Percentiles rank a stretch among this genome's conserved stretches.
Conservation (phyloP, 1,284 basidiomycete genomes). For the Polyporus tsugae region DNA sequence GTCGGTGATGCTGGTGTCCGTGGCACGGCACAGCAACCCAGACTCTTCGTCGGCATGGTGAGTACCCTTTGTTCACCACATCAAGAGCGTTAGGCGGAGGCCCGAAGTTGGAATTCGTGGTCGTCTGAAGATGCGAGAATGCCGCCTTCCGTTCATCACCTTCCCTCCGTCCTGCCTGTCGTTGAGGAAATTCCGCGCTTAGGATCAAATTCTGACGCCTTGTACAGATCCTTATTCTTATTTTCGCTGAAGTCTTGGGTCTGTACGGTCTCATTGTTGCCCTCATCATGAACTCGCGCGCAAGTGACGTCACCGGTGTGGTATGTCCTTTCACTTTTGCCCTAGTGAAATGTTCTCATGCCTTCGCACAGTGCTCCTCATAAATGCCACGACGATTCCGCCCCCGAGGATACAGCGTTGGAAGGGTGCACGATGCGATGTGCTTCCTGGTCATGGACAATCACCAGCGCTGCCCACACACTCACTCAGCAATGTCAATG, state of each 20-base stretch:
- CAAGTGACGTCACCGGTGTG: slow-evolving; percentile 39
- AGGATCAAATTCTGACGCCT: background rate
- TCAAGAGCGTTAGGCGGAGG: background rate
- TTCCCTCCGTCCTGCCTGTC: background rate
- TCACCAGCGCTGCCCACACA: slow-evolving; percentile 18
- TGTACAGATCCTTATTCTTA: slow-evolving; percentile 71
- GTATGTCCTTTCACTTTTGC: slow-evolving; percentile 28
- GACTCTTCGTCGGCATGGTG: slow-evolving; percentile 92
- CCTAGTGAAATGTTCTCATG: background rate
- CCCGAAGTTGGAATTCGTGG: background rate
- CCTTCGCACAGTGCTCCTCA: slow-evolving; percentile 27
- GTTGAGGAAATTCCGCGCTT: background rate
- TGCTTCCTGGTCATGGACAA: slow-evolving; percentile 21
- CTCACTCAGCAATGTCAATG: slow-evolving; percentile 22
- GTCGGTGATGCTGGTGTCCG: slow-evolving; percentile 96
- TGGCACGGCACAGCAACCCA: slow-evolving; percentile 90
- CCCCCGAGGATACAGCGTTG: slow-evolving; percentile 14
- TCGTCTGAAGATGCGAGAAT: background rate
- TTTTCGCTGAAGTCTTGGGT: slow-evolving; percentile 88
- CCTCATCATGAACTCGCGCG: slow-evolving; percentile 85
- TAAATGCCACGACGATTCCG: slow-evolving; percentile 15
- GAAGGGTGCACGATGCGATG: slow-evolving; percentile 11
- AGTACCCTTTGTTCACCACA: background rate
- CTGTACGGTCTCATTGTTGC: slow-evolving; percentile 89
- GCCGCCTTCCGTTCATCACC: background rate